These are phyloP conservation scores for Comarum palustre DNA, from an alignment of 306 rosid genomes.

Conservation along the genomic window DNA sequence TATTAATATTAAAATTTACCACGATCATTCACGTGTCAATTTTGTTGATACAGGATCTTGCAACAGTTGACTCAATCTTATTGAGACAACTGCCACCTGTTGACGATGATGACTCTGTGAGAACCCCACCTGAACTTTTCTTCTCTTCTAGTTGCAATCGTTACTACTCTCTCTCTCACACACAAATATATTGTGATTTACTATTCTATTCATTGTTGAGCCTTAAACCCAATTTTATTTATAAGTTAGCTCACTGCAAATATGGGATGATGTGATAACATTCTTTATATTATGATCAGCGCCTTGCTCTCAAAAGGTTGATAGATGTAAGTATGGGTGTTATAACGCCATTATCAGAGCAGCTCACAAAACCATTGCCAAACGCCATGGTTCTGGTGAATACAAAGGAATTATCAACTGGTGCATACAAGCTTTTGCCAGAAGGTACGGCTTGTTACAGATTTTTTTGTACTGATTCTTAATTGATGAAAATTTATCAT, in stretches of 20 bases:
- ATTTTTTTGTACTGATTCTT: slow-evolving; percentile 6
- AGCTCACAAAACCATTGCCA: slow-evolving; percentile 90
- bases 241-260: slow-evolving; percentile 9
- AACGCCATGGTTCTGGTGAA: slow-evolving; percentile 89
- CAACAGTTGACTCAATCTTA: slow-evolving; percentile 90
- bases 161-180: background rate
- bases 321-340: slow-evolving; percentile 88
- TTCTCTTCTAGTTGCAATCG: slow-evolving; percentile 21
- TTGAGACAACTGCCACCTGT: slow-evolving; percentile 83
- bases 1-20: slow-evolving; percentile 16
- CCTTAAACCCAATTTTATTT: background rate
- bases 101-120: slow-evolving; percentile 73
- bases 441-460: slow-evolving; percentile 52
- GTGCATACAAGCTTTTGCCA: slow-evolving; percentile 91
- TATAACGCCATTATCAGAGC: slow-evolving; percentile 85
- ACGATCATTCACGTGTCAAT: slow-evolving; percentile 21
- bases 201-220: background rate
- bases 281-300: slow-evolving; percentile 46
- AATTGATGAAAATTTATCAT: background rate
- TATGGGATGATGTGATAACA: slow-evolving; percentile 12
- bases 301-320: slow-evolving; percentile 87
- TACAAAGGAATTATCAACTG: slow-evolving; percentile 75
- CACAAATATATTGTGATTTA: background rate
- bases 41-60: slow-evolving; percentile 72
- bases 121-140: slow-evolving; percentile 35